Evolutionary conservation across 2,329 filamentous ascomycete species (phyloP).

Genomic region (Ramichloridium luteum): DNA sequence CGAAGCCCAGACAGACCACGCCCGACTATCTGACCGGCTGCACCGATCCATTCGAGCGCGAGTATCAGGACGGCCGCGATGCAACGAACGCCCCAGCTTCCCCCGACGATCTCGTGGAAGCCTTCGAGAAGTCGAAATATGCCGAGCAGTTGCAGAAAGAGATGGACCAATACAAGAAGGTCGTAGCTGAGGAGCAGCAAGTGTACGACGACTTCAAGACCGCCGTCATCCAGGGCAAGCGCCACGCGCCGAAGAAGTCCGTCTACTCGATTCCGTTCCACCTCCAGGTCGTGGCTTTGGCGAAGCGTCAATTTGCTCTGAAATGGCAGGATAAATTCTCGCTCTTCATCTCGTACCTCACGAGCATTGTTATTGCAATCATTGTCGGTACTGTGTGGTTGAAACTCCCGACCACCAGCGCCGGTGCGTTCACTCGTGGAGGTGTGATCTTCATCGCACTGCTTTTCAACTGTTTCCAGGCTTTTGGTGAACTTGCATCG

Average conservation of each 20-base stretch:
- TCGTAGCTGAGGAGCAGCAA: conserved; percentile 51
- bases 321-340: conserved; percentile 78
- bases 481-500: conserved; percentile 62
- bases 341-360: conserved; percentile 60
- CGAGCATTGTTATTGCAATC: conserved; percentile 60
- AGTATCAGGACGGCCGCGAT: conserved; percentile 57
- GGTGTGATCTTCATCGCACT: conserved; percentile 70
- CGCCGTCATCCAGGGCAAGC: conserved; percentile 68
- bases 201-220: conserved; percentile 63
- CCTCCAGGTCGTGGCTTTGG: conserved; percentile 68
- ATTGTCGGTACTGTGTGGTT: conserved; percentile 71
- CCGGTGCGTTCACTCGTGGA: conserved; percentile 67
- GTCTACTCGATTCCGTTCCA: conserved; percentile 78
- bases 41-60: conserved; percentile 72
- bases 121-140: conserved; percentile 55
- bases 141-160: conserved; percentile 47
- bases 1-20: conserved; percentile 65
- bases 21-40: conserved; percentile 73
- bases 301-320: conserved; percentile 72
- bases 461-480: conserved; percentile 78
- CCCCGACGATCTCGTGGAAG: conserved; percentile 53
- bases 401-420: conserved; percentile 49
- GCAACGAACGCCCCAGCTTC: conserved; percentile 55
- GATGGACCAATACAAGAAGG: conserved; percentile 56
- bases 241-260: conserved; percentile 57